Base-by-base conservation (phyloP, 257 asterid species). In the Nicotiana noctiflora region DNA sequence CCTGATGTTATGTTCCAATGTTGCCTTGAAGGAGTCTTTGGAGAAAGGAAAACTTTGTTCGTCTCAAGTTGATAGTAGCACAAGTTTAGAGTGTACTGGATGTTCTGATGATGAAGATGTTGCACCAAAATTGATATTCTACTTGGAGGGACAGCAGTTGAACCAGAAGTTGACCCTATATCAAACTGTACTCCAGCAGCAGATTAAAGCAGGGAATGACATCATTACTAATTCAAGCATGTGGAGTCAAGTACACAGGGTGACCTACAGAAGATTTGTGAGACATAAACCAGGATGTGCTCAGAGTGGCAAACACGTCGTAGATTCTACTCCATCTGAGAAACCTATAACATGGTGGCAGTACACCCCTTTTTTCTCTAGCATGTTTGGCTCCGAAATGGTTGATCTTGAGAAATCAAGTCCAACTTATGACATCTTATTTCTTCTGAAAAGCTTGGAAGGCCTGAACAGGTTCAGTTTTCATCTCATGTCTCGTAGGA, bases 361-460 rank as follows among this genome's bases (percentile, higher is more conserved):
- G 74, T 80, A 57, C 82, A 70, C 87, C 76, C 86, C 89, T 29
- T 70, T 81, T 52, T 88, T 85, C 86, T 83, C 91, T 66, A 83
- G 66, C 83, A 76, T 87, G 86, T 80, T 89, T 80, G 83, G 64
- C 80, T 84, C 91, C 13, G 90, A 82, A 62, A 81, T 83, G 72
- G 84, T 74, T 79, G 87, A 84, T 67, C 52, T 85, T 79, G 90
- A 90, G 80, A 90, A 83, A 81, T 80, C 89, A 34, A 90, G 90
- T 80, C 91, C 97, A 77, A 56, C 91, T 68, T 87, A 87, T 83
- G 94, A 92, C 61, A 83, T 94, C 62, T 79, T 94, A 75, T 87
- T 88, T 86, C 97, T 96, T 86, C 87, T 96, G 80, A 93, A 87
- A 86, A 77, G 93, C 81, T 79, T 94, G 92, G 98, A 94, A 87